Conservation (phyloP, 2,329 filamentous ascomycete species). For the Diaporthe sp. region DNA sequence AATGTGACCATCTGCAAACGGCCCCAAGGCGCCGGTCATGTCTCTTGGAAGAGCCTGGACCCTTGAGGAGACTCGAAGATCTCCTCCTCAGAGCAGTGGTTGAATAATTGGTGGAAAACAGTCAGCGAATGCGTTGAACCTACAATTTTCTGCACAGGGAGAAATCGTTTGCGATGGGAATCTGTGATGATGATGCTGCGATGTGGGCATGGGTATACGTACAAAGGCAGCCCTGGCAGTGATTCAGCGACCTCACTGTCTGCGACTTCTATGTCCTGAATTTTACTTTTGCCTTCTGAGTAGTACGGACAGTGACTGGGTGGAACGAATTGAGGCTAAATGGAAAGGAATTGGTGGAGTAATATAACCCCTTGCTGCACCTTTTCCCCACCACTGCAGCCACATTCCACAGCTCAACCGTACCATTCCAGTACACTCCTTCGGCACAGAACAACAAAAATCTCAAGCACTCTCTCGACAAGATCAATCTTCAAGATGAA, state of each 20-base stretch:
- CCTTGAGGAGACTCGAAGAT: background rate
- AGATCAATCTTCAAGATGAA: background rate
- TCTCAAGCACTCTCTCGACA: background rate
- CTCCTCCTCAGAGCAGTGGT: background rate
- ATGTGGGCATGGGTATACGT: background rate
- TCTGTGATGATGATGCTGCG: background rate
- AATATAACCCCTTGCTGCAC: background rate
- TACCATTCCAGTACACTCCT: background rate
- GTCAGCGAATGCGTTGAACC: background rate
- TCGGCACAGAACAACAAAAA: background rate
- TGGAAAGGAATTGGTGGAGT: background rate
- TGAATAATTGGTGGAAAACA: background rate
- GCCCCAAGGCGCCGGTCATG: too few species aligned
- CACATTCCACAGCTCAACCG: background rate
- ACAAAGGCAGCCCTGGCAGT: background rate
- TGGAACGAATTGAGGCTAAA: background rate
- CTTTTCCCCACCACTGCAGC: background rate
- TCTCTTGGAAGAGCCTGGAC: background rate
- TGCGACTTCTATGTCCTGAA: background rate
- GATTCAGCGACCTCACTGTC: background rate
- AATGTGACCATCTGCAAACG: background rate
- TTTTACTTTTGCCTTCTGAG: background rate
- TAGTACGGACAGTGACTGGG: background rate
- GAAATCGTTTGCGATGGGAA: background rate
- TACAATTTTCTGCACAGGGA: too few species aligned